A percentile compares a stretch with the other conserved stretches of the same genome.
Evolutionary conservation across 768 basidiomycete genomes (phyloP).

Genomic region (Suillus brevipes): DNA sequence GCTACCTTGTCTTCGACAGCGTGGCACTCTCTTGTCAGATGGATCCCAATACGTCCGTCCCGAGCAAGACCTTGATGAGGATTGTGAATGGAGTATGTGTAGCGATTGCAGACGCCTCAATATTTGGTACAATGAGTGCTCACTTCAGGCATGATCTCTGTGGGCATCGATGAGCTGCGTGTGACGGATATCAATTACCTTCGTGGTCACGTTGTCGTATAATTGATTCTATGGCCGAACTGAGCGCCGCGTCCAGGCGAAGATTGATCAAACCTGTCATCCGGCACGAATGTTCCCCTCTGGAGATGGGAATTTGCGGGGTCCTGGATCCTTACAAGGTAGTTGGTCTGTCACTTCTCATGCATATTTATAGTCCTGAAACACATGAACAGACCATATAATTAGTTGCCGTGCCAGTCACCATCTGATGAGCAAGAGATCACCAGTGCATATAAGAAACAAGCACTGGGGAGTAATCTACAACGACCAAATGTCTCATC

Average conservation of each 20-base stretch:
- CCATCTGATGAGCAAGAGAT: background rate
- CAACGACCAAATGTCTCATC: background rate
- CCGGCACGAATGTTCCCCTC: background rate
- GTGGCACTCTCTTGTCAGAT: slow-evolving; percentile 86
- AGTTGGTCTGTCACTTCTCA: background rate
- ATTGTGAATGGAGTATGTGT: slow-evolving; percentile 55
- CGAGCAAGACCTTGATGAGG: slow-evolving; percentile 64
- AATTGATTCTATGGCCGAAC: background rate
- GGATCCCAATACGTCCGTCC: slow-evolving; percentile 64
- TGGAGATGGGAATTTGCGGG: background rate
- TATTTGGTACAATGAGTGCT: slow-evolving; percentile 64
- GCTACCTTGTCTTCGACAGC: slow-evolving; percentile 66
- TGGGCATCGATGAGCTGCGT: slow-evolving; percentile 36
- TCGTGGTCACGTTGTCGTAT: slow-evolving; percentile 82
- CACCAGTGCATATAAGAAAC: background rate
- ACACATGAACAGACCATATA: background rate
- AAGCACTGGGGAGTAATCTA: background rate
- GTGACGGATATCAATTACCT: slow-evolving; percentile 70
- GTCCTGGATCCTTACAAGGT: background rate
- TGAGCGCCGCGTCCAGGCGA: background rate
- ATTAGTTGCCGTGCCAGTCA: background rate
- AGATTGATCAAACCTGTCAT: background rate
- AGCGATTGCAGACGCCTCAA: slow-evolving; percentile 91
- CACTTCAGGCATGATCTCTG: slow-evolving; percentile 46
- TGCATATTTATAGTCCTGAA: background rate